Evolutionary conservation across 2,329 filamentous ascomycete species (phyloP).

Genomic region (Tolypocladium album): DNA sequence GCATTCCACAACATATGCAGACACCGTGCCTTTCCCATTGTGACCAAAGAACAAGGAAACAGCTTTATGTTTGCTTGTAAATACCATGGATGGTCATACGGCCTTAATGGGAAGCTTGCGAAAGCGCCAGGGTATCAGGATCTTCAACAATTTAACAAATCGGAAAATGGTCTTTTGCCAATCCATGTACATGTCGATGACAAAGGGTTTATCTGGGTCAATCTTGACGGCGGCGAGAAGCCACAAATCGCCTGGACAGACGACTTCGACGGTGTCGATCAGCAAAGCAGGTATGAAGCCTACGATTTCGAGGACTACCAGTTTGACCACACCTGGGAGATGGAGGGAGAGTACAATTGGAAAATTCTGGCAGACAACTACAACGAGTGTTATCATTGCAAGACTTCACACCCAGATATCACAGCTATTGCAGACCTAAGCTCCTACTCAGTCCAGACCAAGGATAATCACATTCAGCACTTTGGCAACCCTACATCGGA

Average conservation of each 20-base stretch:
- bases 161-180: conserved; percentile 42
- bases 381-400: conserved; percentile 57
- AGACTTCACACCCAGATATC: conserved; percentile 47
- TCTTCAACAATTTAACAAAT: conserved; percentile 43
- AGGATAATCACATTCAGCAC: conserved; percentile 38
- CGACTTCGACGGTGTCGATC: conserved; percentile 37
- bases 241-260: conserved; percentile 40
- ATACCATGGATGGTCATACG: conserved; percentile 55
- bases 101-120: conserved; percentile 42
- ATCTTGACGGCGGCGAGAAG: conserved; percentile 35
- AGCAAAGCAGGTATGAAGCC: conserved; percentile 29
- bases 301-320: conserved; percentile 42
- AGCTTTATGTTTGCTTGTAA: conserved; percentile 45
- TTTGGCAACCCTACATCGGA: conserved; percentile 34
- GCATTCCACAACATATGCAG: conserved; percentile 54
- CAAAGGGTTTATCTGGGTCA: conserved; percentile 48
- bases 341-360: conserved; percentile 49
- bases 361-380: conserved; percentile 53
- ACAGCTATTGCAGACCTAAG: conserved; percentile 44
- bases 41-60: conserved; percentile 37
- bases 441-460: conserved; percentile 40
- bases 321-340: conserved; percentile 47
- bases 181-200: conserved; percentile 42
- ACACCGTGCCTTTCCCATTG: conserved; percentile 49
- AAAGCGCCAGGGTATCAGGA: conserved; percentile 50